These are phyloP conservation scores for Tetrahymena borealis DNA, from an alignment of 73 alveolate genomes.

Conservation along the genomic window DNA sequence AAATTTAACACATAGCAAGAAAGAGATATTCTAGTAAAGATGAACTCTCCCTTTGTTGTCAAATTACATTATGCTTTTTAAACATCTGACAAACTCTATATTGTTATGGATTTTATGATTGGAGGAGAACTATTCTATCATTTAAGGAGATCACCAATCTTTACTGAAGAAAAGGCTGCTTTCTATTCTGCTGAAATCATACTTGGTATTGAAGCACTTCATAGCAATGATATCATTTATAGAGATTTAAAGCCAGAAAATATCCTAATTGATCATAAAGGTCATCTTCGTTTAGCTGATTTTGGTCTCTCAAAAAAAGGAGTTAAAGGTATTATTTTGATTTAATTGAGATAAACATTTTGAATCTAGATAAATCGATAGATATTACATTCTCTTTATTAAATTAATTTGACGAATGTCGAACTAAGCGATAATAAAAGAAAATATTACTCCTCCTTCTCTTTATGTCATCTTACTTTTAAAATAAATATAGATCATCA, in stretches of 20 bases:
- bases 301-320: slow-evolving; percentile 57
- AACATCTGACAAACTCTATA: slow-evolving; percentile 71
- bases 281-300: slow-evolving; percentile 56
- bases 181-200: slow-evolving; percentile 78
- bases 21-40: slow-evolving; percentile 57
- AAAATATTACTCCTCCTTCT: too few relatives aligned
- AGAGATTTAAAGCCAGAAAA: slow-evolving; percentile 75
- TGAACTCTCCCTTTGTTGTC: slow-evolving; percentile 77
- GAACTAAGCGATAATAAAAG: too few relatives aligned
- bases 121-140: slow-evolving; percentile 76
- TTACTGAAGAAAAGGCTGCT: slow-evolving; percentile 63
- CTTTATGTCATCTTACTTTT: neutral
- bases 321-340: neutral
- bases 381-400: too few relatives aligned
- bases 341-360: neutral
- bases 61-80: slow-evolving; percentile 82
- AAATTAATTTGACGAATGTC: too few relatives aligned
- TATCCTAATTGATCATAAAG: slow-evolving; percentile 53
- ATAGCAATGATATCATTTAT: slow-evolving; percentile 59
- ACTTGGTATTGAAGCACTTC: slow-evolving; percentile 68
- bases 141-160: slow-evolving; percentile 49
- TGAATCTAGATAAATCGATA: neutral
- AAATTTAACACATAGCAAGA: slow-evolving; percentile 42
- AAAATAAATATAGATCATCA: neutral
- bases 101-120: slow-evolving; percentile 83